Evolutionary conservation across 768 basidiomycete genomes (phyloP).

Genomic region (Auriscalpium vulgare): DNA sequence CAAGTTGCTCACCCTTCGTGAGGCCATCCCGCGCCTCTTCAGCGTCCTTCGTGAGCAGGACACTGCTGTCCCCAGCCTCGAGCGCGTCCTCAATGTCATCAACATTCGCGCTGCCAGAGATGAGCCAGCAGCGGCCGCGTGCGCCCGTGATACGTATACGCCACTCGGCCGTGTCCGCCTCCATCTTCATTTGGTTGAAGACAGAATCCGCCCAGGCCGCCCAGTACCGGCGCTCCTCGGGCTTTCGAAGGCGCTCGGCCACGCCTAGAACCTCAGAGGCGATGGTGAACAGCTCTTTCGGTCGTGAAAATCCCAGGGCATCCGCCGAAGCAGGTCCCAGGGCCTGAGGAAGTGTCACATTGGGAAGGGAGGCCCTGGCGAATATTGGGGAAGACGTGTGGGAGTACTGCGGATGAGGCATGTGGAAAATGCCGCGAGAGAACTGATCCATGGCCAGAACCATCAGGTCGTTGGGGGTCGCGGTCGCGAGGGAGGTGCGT

Average conservation of each 20-base stretch:
- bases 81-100: slow-evolving; percentile 50
- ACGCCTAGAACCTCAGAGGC: slow-evolving; percentile 53
- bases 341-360: not conserved
- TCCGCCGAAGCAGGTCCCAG: not conserved
- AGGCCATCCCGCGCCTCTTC: slow-evolving; percentile 48
- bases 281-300: slow-evolving; percentile 54
- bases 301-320: slow-evolving; percentile 37
- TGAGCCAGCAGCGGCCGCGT: slow-evolving; percentile 48
- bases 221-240: slow-evolving; percentile 45
- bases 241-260: slow-evolving; percentile 43
- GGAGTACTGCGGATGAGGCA: slow-evolving; percentile 44
- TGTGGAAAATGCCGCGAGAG: slow-evolving; percentile 60
- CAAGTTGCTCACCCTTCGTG: slow-evolving; percentile 33
- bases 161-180: slow-evolving; percentile 47
- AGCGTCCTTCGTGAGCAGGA: slow-evolving; percentile 41
- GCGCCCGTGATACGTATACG: slow-evolving; percentile 35
- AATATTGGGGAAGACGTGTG: slow-evolving; percentile 14
- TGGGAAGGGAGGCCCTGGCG: not conserved
- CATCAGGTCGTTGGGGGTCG: slow-evolving; percentile 44
- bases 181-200: slow-evolving; percentile 57
- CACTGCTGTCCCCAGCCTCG: slow-evolving; percentile 32
- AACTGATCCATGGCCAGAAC: slow-evolving; percentile 62
- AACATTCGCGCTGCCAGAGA: slow-evolving; percentile 44
- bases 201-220: slow-evolving; percentile 54
- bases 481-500: slow-evolving; percentile 36